These are phyloP conservation scores for Claviceps sp. DNA, from an alignment of 2,329 filamentous ascomycete genomes.

Conservation along the genomic window DNA sequence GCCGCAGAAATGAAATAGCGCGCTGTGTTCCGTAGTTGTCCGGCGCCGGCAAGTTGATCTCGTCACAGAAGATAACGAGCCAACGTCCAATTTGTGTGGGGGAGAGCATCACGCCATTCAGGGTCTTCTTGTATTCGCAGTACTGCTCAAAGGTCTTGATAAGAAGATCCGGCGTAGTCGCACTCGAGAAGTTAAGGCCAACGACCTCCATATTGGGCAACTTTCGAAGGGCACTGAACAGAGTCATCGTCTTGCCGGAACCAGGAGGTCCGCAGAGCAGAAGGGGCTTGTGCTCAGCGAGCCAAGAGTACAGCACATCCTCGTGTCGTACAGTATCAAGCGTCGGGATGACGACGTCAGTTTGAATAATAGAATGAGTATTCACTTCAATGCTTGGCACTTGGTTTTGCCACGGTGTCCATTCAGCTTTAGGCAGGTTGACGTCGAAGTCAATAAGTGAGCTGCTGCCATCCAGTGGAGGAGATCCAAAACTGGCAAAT, in stretches of 20 bases:
- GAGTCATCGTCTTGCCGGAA: conserved; percentile 98
- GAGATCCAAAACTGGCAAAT: conserved; percentile 75
- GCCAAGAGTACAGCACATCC: conserved; percentile 98
- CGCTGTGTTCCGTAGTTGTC: conserved; percentile 97
- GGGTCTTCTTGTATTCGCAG: conserved; percentile 97
- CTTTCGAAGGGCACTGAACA: conserved; percentile 95
- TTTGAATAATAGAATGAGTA: conserved; percentile 94
- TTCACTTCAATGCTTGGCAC: conserved; percentile 94
- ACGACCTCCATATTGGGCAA: conserved; percentile 98
- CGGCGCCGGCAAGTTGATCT: conserved; percentile 96
- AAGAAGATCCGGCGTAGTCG: conserved; percentile 90
- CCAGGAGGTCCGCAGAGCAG: conserved; percentile 93
- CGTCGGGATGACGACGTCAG: conserved; percentile 95
- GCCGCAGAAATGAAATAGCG: conserved; percentile 91
- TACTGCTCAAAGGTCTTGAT: conserved; percentile 99
- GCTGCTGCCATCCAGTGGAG: conserved; percentile 60
- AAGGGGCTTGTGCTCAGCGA: conserved; percentile 95
- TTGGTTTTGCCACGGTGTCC: conserved; percentile 87
- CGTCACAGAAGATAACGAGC: conserved; percentile 97
- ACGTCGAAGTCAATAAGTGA: conserved; percentile 96
- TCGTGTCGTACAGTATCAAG: conserved; percentile 95
- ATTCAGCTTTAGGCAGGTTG: conserved; percentile 71
- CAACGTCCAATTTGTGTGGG: conserved; percentile 94
- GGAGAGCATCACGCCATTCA: conserved; percentile 90
- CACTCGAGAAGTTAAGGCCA: conserved; percentile 97